Conservation (phyloP, 2,329 filamentous ascomycete genomes). For the Scedosporium minutisporum region DNA sequence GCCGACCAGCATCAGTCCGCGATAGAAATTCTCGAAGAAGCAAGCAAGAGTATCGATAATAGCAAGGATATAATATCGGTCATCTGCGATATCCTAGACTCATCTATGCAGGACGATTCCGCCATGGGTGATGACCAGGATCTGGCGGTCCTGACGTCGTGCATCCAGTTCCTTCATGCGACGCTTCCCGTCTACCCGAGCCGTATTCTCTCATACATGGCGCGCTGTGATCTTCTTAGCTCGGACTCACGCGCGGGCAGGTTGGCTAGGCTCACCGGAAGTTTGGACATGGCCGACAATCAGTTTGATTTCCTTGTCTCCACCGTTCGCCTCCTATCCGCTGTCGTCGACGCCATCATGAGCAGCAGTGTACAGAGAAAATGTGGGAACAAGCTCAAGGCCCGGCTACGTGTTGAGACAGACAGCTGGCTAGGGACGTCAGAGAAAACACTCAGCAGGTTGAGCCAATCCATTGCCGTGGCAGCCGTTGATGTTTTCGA, state of each 20-base stretch:
- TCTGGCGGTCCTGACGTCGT: conserved; percentile 58
- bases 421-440: conserved; percentile 63
- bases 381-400: conserved; percentile 37
- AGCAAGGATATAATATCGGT: conserved; percentile 71
- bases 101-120: conserved; percentile 48
- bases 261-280: conserved; percentile 69
- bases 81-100: conserved; percentile 77
- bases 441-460: conserved; percentile 64
- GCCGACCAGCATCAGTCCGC: conserved; percentile 14
- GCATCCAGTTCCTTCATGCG: conserved; percentile 69
- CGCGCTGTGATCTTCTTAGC: conserved; percentile 70
- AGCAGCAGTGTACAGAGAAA: conserved; percentile 59
- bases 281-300: conserved; percentile 67
- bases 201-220: conserved; percentile 82
- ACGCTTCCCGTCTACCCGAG: conserved; percentile 67
- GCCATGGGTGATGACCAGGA: conserved; percentile 51
- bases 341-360: conserved; percentile 67
- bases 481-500: conserved; percentile 76
- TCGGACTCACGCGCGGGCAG: conserved; percentile 67
- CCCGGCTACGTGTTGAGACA: conserved; percentile 34
- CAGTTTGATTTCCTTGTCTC: conserved; percentile 69
- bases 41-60: conserved; percentile 42
- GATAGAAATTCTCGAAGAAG: conserved; percentile 44
- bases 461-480: conserved; percentile 63
- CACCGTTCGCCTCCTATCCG: conserved; percentile 63